These are phyloP conservation scores for Trichosporon sp. DNA, from an alignment of 1,284 basidiomycete genomes.

Conservation along the genomic window DNA sequence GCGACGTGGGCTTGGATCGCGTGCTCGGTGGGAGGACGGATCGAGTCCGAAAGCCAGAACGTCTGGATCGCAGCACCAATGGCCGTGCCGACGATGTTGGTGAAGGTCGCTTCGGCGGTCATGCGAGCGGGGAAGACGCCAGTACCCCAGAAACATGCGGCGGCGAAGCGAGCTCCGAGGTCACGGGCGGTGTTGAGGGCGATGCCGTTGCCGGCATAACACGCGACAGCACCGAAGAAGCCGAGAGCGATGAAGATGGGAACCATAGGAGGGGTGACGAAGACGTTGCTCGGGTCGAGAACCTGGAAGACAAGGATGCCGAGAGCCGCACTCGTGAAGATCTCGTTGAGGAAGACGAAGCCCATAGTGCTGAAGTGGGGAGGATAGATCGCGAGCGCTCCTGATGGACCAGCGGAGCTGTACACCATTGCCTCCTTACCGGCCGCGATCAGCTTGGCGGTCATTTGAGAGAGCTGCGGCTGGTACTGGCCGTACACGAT, in stretches of 20 bases:
- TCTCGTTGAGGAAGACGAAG: slow-evolving; percentile 29
- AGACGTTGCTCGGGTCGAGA: slow-evolving; percentile 33
- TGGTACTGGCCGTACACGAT: slow-evolving; percentile 22
- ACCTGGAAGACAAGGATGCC: slow-evolving; percentile 25
- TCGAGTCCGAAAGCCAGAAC: slow-evolving; percentile 28
- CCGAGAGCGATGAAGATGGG: slow-evolving; percentile 25
- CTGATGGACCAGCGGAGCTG: slow-evolving; percentile 17
- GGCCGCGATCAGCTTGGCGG: slow-evolving; percentile 9
- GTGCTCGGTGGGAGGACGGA: slow-evolving; percentile 22
- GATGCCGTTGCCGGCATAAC: slow-evolving; percentile 23
- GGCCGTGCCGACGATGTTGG: slow-evolving; percentile 26
- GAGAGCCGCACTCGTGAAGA: slow-evolving; percentile 18
- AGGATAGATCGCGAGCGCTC: slow-evolving; percentile 23
- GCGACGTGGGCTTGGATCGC: background rate
- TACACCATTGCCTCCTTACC: slow-evolving; percentile 21
- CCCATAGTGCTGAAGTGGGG: slow-evolving; percentile 17
- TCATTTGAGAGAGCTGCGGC: slow-evolving; percentile 15
- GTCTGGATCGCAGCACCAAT: slow-evolving; percentile 29
- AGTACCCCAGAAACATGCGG: slow-evolving; percentile 24
- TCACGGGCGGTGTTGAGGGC: slow-evolving; percentile 33
- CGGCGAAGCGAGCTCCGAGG: slow-evolving; percentile 30
- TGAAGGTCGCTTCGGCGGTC: slow-evolving; percentile 23
- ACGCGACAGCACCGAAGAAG: slow-evolving; percentile 25
- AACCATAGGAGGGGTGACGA: slow-evolving; percentile 20
- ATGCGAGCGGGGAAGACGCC: slow-evolving; percentile 23